phyloP scores from a whole-genome alignment of 306 rosid genomes.

The Rosa rugosa region DNA sequence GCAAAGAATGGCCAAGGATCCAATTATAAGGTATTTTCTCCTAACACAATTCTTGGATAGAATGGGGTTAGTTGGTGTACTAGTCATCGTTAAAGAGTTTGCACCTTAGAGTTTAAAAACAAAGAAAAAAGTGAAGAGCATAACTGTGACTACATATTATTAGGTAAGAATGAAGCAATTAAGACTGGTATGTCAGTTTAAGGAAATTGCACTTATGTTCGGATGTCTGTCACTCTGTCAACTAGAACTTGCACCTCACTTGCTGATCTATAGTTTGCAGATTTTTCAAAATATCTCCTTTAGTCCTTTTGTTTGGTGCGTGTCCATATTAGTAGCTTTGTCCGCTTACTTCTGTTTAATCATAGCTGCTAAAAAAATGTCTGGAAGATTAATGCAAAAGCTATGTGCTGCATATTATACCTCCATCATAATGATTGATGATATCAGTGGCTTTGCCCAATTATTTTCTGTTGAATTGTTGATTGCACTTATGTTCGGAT shows the following conservation, averaged over 20 bases:
- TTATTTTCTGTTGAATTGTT: conserved; percentile 1
- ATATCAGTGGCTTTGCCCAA: conserved; percentile 8
- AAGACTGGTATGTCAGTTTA: not conserved
- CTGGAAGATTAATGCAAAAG: not conserved
- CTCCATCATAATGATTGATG: not conserved
- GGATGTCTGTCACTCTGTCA: not conserved
- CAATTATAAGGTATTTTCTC: conserved; percentile 68
- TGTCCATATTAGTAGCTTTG: not conserved
- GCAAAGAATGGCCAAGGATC: conserved; percentile 64
- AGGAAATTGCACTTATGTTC: not conserved
- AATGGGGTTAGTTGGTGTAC: conserved; percentile 10
- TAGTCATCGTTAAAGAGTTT: not conserved
- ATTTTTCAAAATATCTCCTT: not conserved
- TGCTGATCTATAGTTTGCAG: not conserved
- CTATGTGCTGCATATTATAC: conserved; percentile 37
- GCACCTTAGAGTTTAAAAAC: not conserved
- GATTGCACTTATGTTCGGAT: not conserved
- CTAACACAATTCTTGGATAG: not conserved
- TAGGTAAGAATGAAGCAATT: not conserved
- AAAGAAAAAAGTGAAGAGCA: not conserved
- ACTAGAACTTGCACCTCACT: not conserved
- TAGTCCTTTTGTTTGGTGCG: not conserved
- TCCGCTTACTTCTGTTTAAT: not conserved
- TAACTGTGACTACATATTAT: not conserved
- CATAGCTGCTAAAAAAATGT: not conserved